These are phyloP conservation scores for Capronia epimyces DNA, from an alignment of 2,329 filamentous ascomycete species.

Conservation along the genomic window DNA sequence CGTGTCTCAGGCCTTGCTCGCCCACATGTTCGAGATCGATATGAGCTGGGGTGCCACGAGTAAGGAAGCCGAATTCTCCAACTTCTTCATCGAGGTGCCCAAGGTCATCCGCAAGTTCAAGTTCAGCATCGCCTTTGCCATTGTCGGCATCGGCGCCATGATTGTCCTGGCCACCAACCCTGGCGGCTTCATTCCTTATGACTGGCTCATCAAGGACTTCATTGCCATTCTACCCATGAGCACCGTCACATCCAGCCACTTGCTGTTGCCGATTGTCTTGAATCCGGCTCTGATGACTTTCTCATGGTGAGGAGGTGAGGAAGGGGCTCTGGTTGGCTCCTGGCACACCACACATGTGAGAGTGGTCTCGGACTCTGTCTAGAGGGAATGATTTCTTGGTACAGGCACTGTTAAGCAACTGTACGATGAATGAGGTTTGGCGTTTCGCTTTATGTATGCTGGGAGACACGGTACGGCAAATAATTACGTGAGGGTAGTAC, in stretches of 20 bases:
- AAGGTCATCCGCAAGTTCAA: constrained; percentile 75
- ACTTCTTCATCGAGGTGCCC: constrained; percentile 79
- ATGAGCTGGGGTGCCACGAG: constrained; percentile 82
- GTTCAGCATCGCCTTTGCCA: constrained; percentile 46
- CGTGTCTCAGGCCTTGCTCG: constrained; percentile 70
- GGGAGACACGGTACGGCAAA: no score
- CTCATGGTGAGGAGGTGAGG: constrained; percentile 22
- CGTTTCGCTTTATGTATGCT: no score
- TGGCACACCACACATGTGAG: background rate
- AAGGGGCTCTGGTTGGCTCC: no score
- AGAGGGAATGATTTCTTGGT: no score
- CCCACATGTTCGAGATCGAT: constrained; percentile 75
- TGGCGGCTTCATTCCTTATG: constrained; percentile 37
- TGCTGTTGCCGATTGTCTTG: constrained; percentile 30
- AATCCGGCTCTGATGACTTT: constrained; percentile 33
- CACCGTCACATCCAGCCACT: constrained; percentile 41
- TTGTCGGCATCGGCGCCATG: constrained; percentile 45
- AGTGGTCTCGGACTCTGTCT: no score
- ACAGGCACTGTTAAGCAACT: no score
- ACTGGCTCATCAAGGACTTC: constrained; percentile 55
- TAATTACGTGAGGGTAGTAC: no score
- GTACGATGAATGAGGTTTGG: no score
- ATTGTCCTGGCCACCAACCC: constrained; percentile 42
- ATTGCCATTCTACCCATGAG: constrained; percentile 57
- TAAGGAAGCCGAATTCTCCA: constrained; percentile 65